These are phyloP conservation scores for Ganoderma sinense DNA, from an alignment of 1,284 basidiomycete genomes.

Conservation along the genomic window DNA sequence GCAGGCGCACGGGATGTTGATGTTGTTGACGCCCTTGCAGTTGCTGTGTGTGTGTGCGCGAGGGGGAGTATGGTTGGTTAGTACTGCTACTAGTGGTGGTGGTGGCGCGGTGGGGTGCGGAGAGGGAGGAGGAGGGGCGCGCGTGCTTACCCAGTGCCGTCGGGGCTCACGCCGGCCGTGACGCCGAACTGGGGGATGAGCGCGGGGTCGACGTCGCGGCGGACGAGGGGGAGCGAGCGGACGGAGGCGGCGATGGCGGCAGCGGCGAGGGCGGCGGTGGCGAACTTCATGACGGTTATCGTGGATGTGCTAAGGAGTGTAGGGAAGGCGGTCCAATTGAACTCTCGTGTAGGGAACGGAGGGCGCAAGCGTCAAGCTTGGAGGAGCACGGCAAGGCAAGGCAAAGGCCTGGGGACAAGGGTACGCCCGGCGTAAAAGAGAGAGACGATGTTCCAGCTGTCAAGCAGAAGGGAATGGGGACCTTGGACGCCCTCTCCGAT, in stretches of 20 bases:
- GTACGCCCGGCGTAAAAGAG: constrained; percentile 13
- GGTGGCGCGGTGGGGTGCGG: neutral
- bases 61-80: neutral
- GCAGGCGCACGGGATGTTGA: constrained; percentile 51
- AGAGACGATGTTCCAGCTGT: constrained; percentile 13
- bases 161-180: constrained; percentile 57
- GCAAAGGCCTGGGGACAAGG: neutral
- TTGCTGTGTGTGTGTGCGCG: constrained; percentile 28
- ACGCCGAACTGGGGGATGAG: constrained; percentile 64
- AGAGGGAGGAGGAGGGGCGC: neutral
- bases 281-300: constrained; percentile 11
- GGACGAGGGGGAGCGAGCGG: constrained; percentile 6
- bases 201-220: constrained; percentile 41
- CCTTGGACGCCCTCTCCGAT: neutral
- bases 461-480: neutral
- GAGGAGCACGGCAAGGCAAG: neutral
- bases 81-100: too few species aligned
- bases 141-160: constrained; percentile 47
- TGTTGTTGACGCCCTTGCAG: constrained; percentile 36
- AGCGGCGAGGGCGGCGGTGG: constrained; percentile 10
- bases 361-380: constrained; percentile 12
- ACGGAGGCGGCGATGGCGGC: constrained; percentile 13
- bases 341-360: constrained; percentile 5
- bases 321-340: neutral
- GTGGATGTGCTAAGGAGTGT: constrained; percentile 9